Base-by-base conservation (phyloP, 768 basidiomycete genomes). In the Mycena alexandri region DNA sequence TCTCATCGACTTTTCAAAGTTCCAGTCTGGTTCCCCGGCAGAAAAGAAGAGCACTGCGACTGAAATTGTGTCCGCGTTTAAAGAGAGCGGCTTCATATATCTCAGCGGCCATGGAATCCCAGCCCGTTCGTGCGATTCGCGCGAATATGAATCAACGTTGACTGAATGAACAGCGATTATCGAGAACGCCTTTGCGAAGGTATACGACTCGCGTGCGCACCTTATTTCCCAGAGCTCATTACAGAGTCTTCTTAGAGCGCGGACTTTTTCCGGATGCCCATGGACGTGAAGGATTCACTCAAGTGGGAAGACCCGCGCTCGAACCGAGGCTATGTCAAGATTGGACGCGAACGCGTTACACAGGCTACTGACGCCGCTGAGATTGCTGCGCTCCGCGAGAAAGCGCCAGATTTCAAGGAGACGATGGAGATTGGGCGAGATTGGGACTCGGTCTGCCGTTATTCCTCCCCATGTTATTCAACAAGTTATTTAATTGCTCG, bases 351-450 rank as follows among this genome's bases (percentile, higher is more conserved):
- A 77, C 90, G 91, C 38, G 91, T 93, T 33, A 93, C 92, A 0
- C 91, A 92, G 67, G 89, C 90, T 25, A 80, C 84, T 36, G 87
- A 93, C 77, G 84, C 88, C 12, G 78, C 82, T 19, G 93, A 94
- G 79, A 95, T 96, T 71, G 90, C 89, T 50, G 77, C 83, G 48
- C 80, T 95, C 22, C 89, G 94, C n/a, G 82, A 80, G 64, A 89
- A 87, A 65, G 89, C 94, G 0, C 94, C 94, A 0, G 94, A 94
- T 75, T 88, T 79, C 79, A 94, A 94, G 77, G 94, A 96, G 77
- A 83, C 88, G 10, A 94, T 96, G 89, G 94, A 96, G 77, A 95
- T 96, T 50, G 94, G 95, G 34, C 85, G 91, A 25, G 93, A 96
- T 64, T 92, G 91, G 88, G 93, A 93, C 70, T 81, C 85, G 17